phyloP scores from a whole-genome alignment of 1,284 basidiomycete genomes.

The Cutaneotrichosporon sp. region DNA sequence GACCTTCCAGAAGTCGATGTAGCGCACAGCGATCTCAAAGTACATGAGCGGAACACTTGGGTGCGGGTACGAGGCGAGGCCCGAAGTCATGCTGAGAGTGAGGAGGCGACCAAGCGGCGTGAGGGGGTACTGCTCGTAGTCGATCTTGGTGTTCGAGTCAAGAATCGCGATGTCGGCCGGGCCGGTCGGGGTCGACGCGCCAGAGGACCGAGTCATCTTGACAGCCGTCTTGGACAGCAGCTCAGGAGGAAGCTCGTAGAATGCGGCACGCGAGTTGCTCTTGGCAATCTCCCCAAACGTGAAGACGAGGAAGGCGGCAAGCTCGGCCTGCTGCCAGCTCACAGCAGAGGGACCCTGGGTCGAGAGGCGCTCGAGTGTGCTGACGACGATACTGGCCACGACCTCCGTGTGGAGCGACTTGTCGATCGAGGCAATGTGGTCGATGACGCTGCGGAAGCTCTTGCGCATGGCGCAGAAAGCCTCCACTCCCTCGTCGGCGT shows the following conservation, averaged over 20 bases:
- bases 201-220: slow-evolving; percentile 35
- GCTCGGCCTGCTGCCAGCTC: slow-evolving; percentile 92
- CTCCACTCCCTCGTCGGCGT: slow-evolving; percentile 81
- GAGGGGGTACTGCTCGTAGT: slow-evolving; percentile 82
- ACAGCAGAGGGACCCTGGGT: slow-evolving; percentile 54
- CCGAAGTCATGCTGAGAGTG: slow-evolving; percentile 77
- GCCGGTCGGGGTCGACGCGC: slow-evolving; percentile 38
- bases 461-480: slow-evolving; percentile 79
- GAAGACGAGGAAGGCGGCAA: slow-evolving; percentile 87
- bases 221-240: slow-evolving; percentile 41
- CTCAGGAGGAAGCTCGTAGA: slow-evolving; percentile 53
- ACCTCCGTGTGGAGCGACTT: slow-evolving; percentile 52
- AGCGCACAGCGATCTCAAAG: slow-evolving; percentile 90
- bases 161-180: neutral
- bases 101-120: slow-evolving; percentile 91
- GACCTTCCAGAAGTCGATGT: slow-evolving; percentile 94
- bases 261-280: slow-evolving; percentile 52
- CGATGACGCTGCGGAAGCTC: slow-evolving; percentile 71
- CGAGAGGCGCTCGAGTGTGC: slow-evolving; percentile 44
- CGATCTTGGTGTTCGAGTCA: slow-evolving; percentile 58
- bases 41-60: slow-evolving; percentile 87
- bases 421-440: slow-evolving; percentile 84
- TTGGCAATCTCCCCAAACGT: slow-evolving; percentile 87
- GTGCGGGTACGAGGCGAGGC: slow-evolving; percentile 81
- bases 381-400: slow-evolving; percentile 51